Evolutionary conservation across 2,329 filamentous ascomycete genomes (phyloP).

Genomic region (Aspergillus hortae): DNA sequence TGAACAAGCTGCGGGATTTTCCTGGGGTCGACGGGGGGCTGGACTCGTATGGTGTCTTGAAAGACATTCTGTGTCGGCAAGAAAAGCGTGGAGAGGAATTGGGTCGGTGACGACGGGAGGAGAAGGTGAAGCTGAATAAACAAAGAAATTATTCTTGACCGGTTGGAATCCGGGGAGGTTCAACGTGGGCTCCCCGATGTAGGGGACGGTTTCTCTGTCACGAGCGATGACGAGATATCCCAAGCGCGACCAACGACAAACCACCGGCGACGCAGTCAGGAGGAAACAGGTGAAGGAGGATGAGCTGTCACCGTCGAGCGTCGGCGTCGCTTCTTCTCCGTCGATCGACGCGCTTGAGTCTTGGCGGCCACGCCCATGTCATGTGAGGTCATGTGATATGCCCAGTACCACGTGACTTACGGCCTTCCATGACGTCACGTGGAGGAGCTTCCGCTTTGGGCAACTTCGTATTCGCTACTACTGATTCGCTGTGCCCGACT

Average conservation of each 20-base stretch:
- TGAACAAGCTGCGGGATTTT: constrained; percentile 34
- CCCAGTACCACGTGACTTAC: not conserved
- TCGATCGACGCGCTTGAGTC: constrained; percentile 13
- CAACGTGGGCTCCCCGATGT: not conserved
- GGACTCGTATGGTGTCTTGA: constrained; percentile 33
- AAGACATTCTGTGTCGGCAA: constrained; percentile 28
- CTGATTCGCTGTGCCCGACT: constrained; percentile 4
- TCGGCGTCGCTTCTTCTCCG: constrained; percentile 1
- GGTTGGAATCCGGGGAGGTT: not conserved
- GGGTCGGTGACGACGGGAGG: constrained; percentile 1
- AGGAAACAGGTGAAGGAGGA: not conserved
- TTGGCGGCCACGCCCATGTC: constrained; percentile 11
- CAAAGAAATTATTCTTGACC: constrained; percentile 5
- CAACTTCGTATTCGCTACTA: constrained; percentile 9
- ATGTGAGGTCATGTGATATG: constrained; percentile 14
- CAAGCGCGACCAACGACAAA: not conserved
- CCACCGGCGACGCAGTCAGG: not conserved
- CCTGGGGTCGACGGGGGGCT: constrained; percentile 39
- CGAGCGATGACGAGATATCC: not conserved
- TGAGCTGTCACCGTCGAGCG: constrained; percentile 1
- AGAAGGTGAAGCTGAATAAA: constrained; percentile 3
- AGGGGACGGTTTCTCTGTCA: not conserved
- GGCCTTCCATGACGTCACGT: not conserved
- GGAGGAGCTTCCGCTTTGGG: not conserved
- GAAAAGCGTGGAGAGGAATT: not conserved